phyloP scores from a whole-genome alignment of 2,329 filamentous ascomycete genomes.

The Phyllachora maydis region DNA sequence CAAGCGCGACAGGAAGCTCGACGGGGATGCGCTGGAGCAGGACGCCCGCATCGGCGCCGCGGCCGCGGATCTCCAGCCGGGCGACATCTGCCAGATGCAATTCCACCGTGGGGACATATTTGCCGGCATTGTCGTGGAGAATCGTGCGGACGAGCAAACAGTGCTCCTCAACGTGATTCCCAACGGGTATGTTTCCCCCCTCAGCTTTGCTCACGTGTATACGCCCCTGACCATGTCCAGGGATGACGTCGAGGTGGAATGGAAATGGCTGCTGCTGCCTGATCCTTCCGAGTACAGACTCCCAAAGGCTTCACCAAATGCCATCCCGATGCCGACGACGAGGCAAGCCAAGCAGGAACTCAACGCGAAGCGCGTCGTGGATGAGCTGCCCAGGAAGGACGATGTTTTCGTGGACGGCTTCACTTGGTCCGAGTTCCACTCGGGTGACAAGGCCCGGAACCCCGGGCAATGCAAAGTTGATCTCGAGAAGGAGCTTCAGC shows the following conservation, averaged over 20 bases:
- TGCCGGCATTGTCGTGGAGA: slow-evolving; percentile 74
- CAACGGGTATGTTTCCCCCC: slow-evolving; percentile 57
- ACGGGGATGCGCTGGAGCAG: slow-evolving; percentile 47
- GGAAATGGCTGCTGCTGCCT: slow-evolving; percentile 64
- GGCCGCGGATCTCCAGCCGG: slow-evolving; percentile 45
- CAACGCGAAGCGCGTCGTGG: slow-evolving; percentile 39
- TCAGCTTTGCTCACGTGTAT: too few relatives aligned
- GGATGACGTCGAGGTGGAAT: slow-evolving; percentile 59
- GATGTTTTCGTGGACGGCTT: slow-evolving; percentile 47
- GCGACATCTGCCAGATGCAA: slow-evolving; percentile 75
- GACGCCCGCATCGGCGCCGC: slow-evolving; percentile 47
- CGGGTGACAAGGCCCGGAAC: slow-evolving; percentile 29
- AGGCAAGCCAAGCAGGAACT: slow-evolving; percentile 43
- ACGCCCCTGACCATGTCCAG: slow-evolving; percentile 28
- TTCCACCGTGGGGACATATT: slow-evolving; percentile 72
- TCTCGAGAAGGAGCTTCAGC: slow-evolving; percentile 46
- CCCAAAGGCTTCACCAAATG: slow-evolving; percentile 54
- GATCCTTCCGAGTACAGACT: slow-evolving; percentile 50
- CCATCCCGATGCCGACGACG: slow-evolving; percentile 47
- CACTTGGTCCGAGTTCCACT: slow-evolving; percentile 66
- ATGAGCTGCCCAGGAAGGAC: slow-evolving; percentile 42
- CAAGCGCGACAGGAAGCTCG: slow-evolving; percentile 61
- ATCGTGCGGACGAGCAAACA: slow-evolving; percentile 52
- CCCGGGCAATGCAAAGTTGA: slow-evolving; percentile 48
- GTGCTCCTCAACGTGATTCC: slow-evolving; percentile 70